phyloP scores from a whole-genome alignment of 352 stramenopile species.

The Peronospora destructor region DNA sequence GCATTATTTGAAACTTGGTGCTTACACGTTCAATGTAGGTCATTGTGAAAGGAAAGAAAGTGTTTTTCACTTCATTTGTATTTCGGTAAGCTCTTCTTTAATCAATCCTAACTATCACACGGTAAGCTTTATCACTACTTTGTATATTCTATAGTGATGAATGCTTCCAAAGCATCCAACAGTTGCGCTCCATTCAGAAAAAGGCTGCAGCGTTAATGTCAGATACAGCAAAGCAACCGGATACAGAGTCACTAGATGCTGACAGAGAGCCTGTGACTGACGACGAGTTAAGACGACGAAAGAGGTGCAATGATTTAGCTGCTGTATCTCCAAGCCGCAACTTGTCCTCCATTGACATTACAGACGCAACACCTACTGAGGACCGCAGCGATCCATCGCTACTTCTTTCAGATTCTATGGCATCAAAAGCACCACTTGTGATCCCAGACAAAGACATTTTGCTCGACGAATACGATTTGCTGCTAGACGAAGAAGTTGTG shows the following conservation, averaged over 20 bases:
- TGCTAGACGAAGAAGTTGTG: slow-evolving; percentile 56
- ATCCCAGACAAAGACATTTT: slow-evolving; percentile 42
- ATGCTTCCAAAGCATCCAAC: slow-evolving; percentile 72
- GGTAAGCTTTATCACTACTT: neutral
- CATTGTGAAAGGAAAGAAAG: slow-evolving; percentile 55
- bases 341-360: neutral
- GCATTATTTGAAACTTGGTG: neutral
- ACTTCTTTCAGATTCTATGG: slow-evolving; percentile 5
- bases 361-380: slow-evolving; percentile 6
- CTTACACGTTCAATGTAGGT: slow-evolving; percentile 28
- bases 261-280: slow-evolving; percentile 1
- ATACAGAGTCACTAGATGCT: neutral
- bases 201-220: slow-evolving; percentile 54
- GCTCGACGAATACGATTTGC: slow-evolving; percentile 65
- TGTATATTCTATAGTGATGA: slow-evolving; percentile 48
- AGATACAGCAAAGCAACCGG: slow-evolving; percentile 11
- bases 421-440: slow-evolving; percentile 7
- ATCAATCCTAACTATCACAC: neutral
- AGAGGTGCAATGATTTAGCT: slow-evolving; percentile 19
- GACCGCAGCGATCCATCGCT: slow-evolving; percentile 6
- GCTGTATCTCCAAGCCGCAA: slow-evolving; percentile 23
- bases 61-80: slow-evolving; percentile 81
- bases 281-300: slow-evolving; percentile 14
- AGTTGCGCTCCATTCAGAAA: slow-evolving; percentile 70
- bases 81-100: slow-evolving; percentile 43